Evolutionary conservation across 176 grass and related monocot species (phyloP).

Genomic region (Triticum turgidum): DNA sequence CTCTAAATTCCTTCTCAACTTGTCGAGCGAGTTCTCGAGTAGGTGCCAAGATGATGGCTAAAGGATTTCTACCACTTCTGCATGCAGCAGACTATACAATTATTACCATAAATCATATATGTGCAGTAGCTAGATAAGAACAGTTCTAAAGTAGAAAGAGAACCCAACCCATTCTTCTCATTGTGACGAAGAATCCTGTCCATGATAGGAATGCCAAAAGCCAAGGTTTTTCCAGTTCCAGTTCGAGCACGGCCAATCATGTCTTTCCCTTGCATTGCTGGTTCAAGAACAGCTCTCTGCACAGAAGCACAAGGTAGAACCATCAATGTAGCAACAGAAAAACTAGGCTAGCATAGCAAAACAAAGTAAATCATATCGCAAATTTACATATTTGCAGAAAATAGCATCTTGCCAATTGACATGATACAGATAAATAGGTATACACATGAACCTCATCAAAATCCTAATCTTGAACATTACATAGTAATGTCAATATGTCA

Average conservation of each 20-base stretch:
- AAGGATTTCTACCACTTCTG: conserved; percentile 74
- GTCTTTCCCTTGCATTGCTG: conserved; percentile 93
- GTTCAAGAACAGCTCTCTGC: conserved; percentile 91
- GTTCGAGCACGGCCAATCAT: conserved; percentile 95
- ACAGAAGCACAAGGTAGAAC: conserved; percentile 23
- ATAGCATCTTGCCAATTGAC: not conserved
- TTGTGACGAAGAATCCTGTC: conserved; percentile 78
- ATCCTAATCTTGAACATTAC: not conserved
- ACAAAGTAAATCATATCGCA: not conserved
- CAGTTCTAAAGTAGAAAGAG: conserved; percentile 20
- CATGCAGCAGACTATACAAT: conserved; percentile 32
- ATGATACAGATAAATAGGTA: conserved; percentile 2
- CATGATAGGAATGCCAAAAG: conserved; percentile 97
- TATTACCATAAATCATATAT: conserved; percentile 39
- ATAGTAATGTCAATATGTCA: not conserved
- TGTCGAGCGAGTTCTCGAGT: conserved; percentile 97
- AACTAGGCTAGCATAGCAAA: not conserved
- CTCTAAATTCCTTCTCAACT: conserved; percentile 95
- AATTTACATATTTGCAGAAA: not conserved
- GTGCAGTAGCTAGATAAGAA: not conserved
- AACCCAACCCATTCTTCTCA: conserved; percentile 84
- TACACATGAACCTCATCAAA: not conserved
- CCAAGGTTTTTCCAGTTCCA: conserved; percentile 91
- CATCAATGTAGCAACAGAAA: not conserved
- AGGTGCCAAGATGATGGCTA: conserved; percentile 85